Evolutionary conservation across 208 protist genomes (phyloP), one percentile per base, ranked within the genome.

Genomic region (Naegleria gruberi): DNA sequence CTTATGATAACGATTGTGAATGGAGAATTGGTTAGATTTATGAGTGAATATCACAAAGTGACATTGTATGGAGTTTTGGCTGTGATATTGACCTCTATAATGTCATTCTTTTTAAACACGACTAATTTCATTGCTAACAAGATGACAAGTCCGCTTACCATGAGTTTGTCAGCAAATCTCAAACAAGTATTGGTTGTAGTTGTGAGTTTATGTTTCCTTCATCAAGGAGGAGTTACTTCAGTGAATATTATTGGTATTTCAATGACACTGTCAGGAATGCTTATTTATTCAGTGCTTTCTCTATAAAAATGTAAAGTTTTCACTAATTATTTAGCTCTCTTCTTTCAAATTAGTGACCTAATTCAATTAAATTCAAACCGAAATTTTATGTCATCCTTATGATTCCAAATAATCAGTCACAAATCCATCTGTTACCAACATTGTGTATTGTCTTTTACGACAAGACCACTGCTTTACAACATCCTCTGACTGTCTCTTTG

Each of bases 61-160:
- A 65, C 15, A 65, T 10, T 10, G 15, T 65, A 65, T 65, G 51
- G 51, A 19, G 15, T 65, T 86, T 7, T 82, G 73, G 17, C 7
- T 7, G 82, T 86, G 15, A 37, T 86, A 5, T 23, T 86, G 17
- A 47, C 82, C 1, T 23, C 30, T 46, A 30, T 86, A 4, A 15
- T 42, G 10, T 42, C 82, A 12, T 86, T 86, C 43, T 43, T 26
- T 30, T 30, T 86, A 0, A 86, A 86, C 15, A 42, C 30, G 5
- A 86, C 82, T 17, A 86, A 86, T n/a, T 46, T 86, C 12, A 30
- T 86, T 15, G 82, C 82, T 10, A 86, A 86, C 41, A 86, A 46
- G 43, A 30, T 15, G 7, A 86, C 82, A 0, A 47, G 42, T 86
- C 82, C 82, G 10, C 34, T 86, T 6, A 86, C 82, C 42, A 86